Base-by-base conservation (phyloP, 768 basidiomycete species). In the Tricholoma matsutake region DNA sequence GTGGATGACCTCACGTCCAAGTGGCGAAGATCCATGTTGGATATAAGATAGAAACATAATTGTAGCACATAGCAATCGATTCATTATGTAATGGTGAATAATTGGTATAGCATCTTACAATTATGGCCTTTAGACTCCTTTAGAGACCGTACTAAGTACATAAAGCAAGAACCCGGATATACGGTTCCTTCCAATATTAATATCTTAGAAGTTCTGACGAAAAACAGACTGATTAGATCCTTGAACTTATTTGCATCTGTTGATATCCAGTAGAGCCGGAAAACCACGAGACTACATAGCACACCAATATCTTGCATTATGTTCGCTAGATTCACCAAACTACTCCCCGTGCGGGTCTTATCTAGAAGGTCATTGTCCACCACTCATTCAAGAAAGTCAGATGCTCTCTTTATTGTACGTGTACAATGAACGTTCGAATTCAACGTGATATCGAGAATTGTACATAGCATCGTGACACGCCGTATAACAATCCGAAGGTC, bases 401-500 rank as follows among this genome's bases (percentile, higher is more conserved):
- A 95, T 72, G 89, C 92, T 35, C 84, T 95, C 63, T 96, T 95
- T 70, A 86, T 92, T 73, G 94, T 95, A 64, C 58, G 91, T 86
- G 20, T 13, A 34, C 52, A 10, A 22, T 59, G 52, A 53, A 57
- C 37, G 55, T 37, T 28, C 41, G 41, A 9, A 20, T 58, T 29
- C 52, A 55, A 13, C 56, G 58, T 61, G 64, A 61, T 58, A 53
- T 67, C 57, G 65, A 59, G 59, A 55, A 52, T 54, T 59, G n/a
- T 52, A 62, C 57, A 60, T 63, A 98, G 96, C 96, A 98, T 75
- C 92, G 96, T 60, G 94, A 98, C 80, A 94, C 94, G 16, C 79
- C 87, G 29, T 89, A 96, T 75, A 98, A 98, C 80, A 98, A 98
- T 75, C 87, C 96, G 34, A 88, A 86, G 83, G 92, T 92, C 63